phyloP scores from a whole-genome alignment of 2,329 filamentous ascomycete genomes.

The Shiraia sp. region DNA sequence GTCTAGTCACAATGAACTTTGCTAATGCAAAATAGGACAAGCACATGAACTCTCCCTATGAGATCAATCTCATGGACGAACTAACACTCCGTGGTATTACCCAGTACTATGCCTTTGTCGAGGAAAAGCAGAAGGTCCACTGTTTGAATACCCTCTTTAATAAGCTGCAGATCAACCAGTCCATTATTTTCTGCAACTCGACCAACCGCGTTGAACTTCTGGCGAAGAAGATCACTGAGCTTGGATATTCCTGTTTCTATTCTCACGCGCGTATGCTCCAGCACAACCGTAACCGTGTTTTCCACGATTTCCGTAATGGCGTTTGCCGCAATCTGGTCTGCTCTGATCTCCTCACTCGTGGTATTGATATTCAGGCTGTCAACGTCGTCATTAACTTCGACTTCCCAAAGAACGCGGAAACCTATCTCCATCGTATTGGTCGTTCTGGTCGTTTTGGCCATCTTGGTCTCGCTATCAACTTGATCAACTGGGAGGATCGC shows the following conservation, averaged over 20 bases:
- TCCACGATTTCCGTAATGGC: constrained; percentile 98
- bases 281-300: constrained; percentile 94
- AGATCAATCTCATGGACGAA: constrained; percentile 99
- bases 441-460: constrained; percentile 97
- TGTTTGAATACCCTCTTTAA: constrained; percentile 98
- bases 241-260: constrained; percentile 99
- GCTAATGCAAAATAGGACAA: constrained; percentile 65
- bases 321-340: constrained; percentile 98
- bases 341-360: constrained; percentile 94
- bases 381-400: constrained; percentile 99
- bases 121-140: constrained; percentile 99
- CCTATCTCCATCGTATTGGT: constrained; percentile 96
- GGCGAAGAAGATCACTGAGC: constrained; percentile 98
- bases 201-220: constrained; percentile 97
- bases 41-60: constrained; percentile 94
- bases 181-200: constrained; percentile 99
- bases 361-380: constrained; percentile 99
- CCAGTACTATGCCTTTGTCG: constrained; percentile 98
- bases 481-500: constrained; percentile 99
- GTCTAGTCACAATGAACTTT: not conserved
- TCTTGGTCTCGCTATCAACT: constrained; percentile 94
- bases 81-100: constrained; percentile 97
- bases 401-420: constrained; percentile 99
- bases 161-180: constrained; percentile 99
- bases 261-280: constrained; percentile 98